Evolutionary conservation across 495 filamentous ascomycete species (phyloP), one percentile per base, ranked within the genome.

Genomic region (Trichocladium uniseriatum): DNA sequence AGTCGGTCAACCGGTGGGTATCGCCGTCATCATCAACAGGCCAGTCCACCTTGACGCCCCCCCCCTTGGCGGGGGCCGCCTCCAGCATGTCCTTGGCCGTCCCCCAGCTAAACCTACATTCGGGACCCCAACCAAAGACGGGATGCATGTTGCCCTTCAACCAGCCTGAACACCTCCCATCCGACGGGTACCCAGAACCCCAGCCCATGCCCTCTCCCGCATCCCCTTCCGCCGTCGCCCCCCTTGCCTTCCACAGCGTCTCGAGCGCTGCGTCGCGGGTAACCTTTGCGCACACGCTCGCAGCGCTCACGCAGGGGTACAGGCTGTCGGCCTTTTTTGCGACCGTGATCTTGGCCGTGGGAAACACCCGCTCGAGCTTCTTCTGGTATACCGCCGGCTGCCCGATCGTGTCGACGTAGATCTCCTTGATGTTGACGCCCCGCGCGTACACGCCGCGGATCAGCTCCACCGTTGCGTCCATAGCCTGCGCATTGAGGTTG

Each of bases 401-500:
- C 0, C 92, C 92, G 57, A 98, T 85, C 0, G 92, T 97, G 65
- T 98, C 92, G 52, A 98, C 89, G 64, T 89, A 98, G 11, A 98
- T 87, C 62, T 96, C 87, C 28, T 67, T 73, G 0, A 98, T 73
- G 66, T 90, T 84, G 32, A 97, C 82, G 11, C 86, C 85, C 8
- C 66, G 68, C 0, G 77, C 82, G 40, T 90, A 75, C 0, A 95
- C 84, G 4, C 80, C 80, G 15, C 79, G 66, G 44, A 98, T 91
- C 48, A 98, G 70, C 16, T 77, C 79, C n/a, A 94, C 77, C 1
- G 92, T 98, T 0, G 92, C 89, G 68, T 98, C 91, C 77, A 94
- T 84, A 1, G 92, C 92, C 66, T 97, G 92, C n/a, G 89, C 89
- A 68, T 98, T 98, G 46, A 98, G 75, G 61, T 98, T 98, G 68